These are phyloP conservation scores for Lactifluus rugatus DNA, from an alignment of 768 basidiomycete genomes.

Conservation along the genomic window DNA sequence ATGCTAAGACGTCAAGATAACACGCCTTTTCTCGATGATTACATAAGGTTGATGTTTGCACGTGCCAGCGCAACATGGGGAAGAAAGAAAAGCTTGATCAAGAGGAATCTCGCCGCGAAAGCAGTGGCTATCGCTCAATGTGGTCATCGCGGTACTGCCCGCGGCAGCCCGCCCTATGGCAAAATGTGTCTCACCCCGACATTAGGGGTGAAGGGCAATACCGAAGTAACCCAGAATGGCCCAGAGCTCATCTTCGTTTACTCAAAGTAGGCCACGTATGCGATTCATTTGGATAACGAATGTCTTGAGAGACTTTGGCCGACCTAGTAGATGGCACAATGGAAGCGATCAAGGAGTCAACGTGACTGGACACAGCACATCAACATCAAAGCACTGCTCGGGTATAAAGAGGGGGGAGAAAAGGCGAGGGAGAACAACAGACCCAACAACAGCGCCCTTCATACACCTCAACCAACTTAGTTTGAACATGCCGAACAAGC, in stretches of 20 bases:
- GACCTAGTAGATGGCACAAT: neutral
- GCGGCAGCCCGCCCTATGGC: constrained; percentile 11
- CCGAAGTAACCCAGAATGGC: constrained; percentile 12
- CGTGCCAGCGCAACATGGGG: constrained; percentile 9
- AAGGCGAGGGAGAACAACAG: neutral
- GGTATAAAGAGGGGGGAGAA: constrained; percentile 1
- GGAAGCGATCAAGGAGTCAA: neutral
- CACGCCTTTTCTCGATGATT: neutral
- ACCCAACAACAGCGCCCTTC: neutral
- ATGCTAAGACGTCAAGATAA: constrained; percentile 1
- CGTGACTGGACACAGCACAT: neutral
- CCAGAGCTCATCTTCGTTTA: neutral
- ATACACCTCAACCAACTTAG: neutral
- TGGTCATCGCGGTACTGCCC: neutral
- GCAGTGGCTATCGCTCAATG: neutral
- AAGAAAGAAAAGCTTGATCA: too few relatives aligned
- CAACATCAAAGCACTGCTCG: neutral
- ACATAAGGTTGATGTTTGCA: neutral
- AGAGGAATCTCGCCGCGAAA: too few relatives aligned
- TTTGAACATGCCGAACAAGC: constrained; percentile 9
- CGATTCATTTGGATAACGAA: neutral
- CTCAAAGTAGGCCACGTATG: constrained; percentile 9
- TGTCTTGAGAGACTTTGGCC: constrained; percentile 12
- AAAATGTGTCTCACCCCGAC: neutral
- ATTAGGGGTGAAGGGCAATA: neutral